phyloP scores from a whole-genome alignment of 164 flowering plant genomes.

The Vitis riparia region DNA sequence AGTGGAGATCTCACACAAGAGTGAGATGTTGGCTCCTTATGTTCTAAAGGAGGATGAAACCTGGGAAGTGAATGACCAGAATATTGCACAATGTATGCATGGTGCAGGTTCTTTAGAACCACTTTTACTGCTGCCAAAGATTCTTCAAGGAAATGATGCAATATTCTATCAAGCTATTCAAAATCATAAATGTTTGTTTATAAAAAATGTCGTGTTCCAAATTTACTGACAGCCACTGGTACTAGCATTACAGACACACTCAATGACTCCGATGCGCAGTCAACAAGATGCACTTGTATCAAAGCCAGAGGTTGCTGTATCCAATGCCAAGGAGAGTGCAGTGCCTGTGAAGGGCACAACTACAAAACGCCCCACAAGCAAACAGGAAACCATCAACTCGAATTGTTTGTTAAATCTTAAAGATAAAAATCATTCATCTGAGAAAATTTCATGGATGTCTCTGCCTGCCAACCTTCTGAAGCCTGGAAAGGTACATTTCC shows the following conservation, averaged over 20 bases:
- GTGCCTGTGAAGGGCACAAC: constrained; percentile 21
- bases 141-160: too few relatives aligned
- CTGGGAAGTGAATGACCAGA: too few relatives aligned
- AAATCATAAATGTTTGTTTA: too few relatives aligned
- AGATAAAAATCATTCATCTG: constrained; percentile 37
- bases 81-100: too few relatives aligned
- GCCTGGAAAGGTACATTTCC: constrained; percentile 63
- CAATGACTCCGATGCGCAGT: constrained; percentile 32
- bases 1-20: too few relatives aligned
- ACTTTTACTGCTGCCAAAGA: too few relatives aligned
- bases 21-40: too few relatives aligned
- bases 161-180: too few relatives aligned
- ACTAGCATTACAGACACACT: constrained; percentile 38
- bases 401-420: constrained; percentile 21
- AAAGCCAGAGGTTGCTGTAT: constrained; percentile 27
- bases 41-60: too few relatives aligned
- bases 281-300: constrained; percentile 25
- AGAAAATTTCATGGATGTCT: constrained; percentile 52
- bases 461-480: constrained; percentile 66
- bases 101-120: too few relatives aligned
- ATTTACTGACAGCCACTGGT: constrained; percentile 4
- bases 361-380: constrained; percentile 24
- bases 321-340: constrained; percentile 29
- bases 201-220: too few relatives aligned
- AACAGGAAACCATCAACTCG: constrained; percentile 42